A percentile compares a stretch with the other conserved stretches of the same genome.
phyloP scores from a whole-genome alignment of 2,329 filamentous ascomycete genomes.

The Cladosporium velox region DNA sequence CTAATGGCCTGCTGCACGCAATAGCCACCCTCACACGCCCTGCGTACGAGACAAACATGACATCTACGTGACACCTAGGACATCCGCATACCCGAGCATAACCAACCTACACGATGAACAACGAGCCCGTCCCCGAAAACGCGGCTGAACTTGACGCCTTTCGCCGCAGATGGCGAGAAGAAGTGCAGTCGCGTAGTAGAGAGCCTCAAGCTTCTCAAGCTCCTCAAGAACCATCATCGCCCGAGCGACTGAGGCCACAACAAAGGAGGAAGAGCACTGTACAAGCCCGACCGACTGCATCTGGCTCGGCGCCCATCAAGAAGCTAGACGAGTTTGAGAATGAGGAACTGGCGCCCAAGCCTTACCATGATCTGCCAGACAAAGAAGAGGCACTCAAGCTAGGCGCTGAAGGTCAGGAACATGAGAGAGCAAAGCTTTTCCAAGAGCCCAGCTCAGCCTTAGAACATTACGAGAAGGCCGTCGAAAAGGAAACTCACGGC shows the following conservation, averaged over 20 bases:
- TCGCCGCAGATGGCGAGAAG: conserved; percentile 80
- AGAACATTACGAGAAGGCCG: conserved; percentile 89
- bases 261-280: conserved; percentile 7
- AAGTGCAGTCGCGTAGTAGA: conserved; percentile 62
- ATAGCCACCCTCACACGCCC: not conserved
- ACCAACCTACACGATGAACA: conserved; percentile 10
- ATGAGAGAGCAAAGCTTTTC: conserved; percentile 35
- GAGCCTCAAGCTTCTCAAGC: conserved; percentile 18
- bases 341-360: conserved; percentile 38
- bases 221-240: not conserved
- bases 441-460: conserved; percentile 72
- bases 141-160: conserved; percentile 79
- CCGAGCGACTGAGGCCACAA: conserved; percentile 4
- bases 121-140: conserved; percentile 29
- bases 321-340: conserved; percentile 42
- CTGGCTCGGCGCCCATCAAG: conserved; percentile 29
- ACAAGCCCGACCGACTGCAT: conserved; percentile 16
- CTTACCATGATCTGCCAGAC: conserved; percentile 50
- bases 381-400: conserved; percentile 48
- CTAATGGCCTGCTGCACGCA: not conserved
- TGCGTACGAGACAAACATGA: not conserved
- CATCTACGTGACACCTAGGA: not conserved
- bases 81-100: not conserved
- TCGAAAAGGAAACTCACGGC: conserved; percentile 82
- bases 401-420: conserved; percentile 43